phyloP scores from a whole-genome alignment of 192 early-diverging fungal species.

The Coemansia sp. region DNA sequence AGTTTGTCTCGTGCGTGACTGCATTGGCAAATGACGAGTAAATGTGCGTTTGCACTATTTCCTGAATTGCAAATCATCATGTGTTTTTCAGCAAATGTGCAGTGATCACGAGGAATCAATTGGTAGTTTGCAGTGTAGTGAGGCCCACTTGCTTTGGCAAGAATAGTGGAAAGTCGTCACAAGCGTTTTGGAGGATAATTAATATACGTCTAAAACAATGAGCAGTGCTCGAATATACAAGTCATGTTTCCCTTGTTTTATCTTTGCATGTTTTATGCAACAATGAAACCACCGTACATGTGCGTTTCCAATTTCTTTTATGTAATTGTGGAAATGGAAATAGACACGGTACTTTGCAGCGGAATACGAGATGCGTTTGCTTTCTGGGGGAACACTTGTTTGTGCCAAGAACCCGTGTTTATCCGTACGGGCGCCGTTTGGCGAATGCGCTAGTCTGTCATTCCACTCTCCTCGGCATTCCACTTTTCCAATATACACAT shows the following conservation, averaged over 20 bases:
- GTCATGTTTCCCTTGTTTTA: neutral
- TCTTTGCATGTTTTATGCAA: neutral
- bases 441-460: too few relatives aligned
- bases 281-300: neutral
- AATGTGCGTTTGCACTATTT: constrained; percentile 6
- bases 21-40: neutral
- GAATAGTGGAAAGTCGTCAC: neutral
- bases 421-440: too few relatives aligned
- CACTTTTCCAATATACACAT: too few relatives aligned
- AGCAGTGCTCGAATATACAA: neutral
- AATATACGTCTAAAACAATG: neutral
- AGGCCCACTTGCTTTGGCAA: neutral
- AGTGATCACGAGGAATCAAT: neutral
- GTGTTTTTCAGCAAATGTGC: neutral
- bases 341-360: neutral
- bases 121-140: neutral
- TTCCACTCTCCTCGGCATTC: too few relatives aligned
- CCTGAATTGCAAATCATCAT: constrained; percentile 2
- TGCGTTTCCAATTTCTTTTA: neutral
- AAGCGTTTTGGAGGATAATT: neutral
- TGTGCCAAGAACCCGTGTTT: too few relatives aligned
- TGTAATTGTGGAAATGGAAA: neutral
- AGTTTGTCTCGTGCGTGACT: neutral
- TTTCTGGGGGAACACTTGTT: neutral
- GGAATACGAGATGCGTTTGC: neutral